Base-by-base conservation (phyloP, 108 stramenopile species). In the Cyclotella atomus region DNA sequence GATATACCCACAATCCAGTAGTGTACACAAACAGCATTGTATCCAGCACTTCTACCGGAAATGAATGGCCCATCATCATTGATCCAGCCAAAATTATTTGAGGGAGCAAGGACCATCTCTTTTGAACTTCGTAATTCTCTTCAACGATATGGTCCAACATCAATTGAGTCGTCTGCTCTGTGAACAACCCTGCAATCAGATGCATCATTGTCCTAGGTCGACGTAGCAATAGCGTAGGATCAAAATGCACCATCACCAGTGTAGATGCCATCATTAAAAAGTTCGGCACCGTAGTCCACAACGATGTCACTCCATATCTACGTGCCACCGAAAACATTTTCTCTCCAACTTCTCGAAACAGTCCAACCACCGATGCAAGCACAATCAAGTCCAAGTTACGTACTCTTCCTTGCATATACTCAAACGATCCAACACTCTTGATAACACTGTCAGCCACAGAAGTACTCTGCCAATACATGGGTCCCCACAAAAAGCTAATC, bases 61-160 rank as follows among this genome's bases (percentile, higher is more conserved):
- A 34, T 23, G 25, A 32, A 9, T 75, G 34, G 1, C 68, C 73
- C 59, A 64, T 47, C 41, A 64, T 44, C 49, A 83, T 72, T 19
- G 16, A 47, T 1, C 45, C 59, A 14, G 88, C 77, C 64, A 95
- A 77, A 4, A 69, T 64, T 20, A 91, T 65, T 23, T 83, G 54
- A 1, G 95, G 91, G 20, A 85, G 27, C 15, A 90, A n/a, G 27
- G 81, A 59, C 83, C 83, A 89, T 50, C 88, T 69, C n/a, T n/a
- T n/a, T 25, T 75, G 24, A 0, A 77, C 64, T 28, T 56, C 16
- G 56, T 82, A 89, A 2, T 59, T 28, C 73, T 88, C 70, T 14
- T 82, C 59, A 1, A 91, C 89, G 73, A 92, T 83, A 71, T 94
- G 95, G 49, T 87, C 86, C 60, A 94, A 62, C 95, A 96, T 96